Conservation (phyloP, 352 stramenopile species). For the Globisporangium camurandrum region DNA sequence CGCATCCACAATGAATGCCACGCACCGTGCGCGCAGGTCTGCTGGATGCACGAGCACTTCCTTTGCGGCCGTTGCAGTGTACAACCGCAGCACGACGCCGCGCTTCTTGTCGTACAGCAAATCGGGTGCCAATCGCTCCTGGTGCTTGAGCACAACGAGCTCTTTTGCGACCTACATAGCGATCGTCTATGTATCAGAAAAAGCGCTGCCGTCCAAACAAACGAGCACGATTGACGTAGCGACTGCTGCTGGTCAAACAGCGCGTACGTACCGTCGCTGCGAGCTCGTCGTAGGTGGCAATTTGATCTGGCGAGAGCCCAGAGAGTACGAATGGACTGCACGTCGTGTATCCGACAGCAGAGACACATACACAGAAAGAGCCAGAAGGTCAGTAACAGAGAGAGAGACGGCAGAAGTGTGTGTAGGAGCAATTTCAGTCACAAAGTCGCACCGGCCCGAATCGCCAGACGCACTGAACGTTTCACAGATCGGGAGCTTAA, state of each 20-base stretch:
- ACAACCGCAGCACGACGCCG: constrained; percentile 74
- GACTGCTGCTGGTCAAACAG: no score
- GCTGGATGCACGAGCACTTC: constrained; percentile 66
- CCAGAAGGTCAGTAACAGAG: no score
- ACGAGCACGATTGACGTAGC: no score
- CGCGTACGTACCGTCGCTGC: constrained; percentile 36
- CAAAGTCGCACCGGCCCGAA: constrained; percentile 64
- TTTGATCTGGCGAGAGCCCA: constrained; percentile 49
- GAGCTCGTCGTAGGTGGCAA: constrained; percentile 60
- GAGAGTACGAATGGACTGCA: constrained; percentile 74
- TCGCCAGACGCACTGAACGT: constrained; percentile 67
- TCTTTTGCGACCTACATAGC: constrained; percentile 58
- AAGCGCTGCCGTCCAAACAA: no score
- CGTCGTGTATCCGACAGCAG: neutral
- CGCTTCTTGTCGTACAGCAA: constrained; percentile 73
- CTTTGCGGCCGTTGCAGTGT: constrained; percentile 61
- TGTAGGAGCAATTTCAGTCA: no score
- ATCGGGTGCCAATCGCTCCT: constrained; percentile 59
- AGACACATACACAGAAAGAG: neutral
- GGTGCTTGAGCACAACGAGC: constrained; percentile 69
- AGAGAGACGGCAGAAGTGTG: no score
- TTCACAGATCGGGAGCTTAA: constrained; percentile 76
- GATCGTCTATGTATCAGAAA: neutral
- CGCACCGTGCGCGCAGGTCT: constrained; percentile 61
- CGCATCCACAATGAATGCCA: neutral